Percentiles rank a stretch among this genome's conserved stretches.
phyloP scores from a whole-genome alignment of 257 asterid genomes.

The Jacaranda copaia region DNA sequence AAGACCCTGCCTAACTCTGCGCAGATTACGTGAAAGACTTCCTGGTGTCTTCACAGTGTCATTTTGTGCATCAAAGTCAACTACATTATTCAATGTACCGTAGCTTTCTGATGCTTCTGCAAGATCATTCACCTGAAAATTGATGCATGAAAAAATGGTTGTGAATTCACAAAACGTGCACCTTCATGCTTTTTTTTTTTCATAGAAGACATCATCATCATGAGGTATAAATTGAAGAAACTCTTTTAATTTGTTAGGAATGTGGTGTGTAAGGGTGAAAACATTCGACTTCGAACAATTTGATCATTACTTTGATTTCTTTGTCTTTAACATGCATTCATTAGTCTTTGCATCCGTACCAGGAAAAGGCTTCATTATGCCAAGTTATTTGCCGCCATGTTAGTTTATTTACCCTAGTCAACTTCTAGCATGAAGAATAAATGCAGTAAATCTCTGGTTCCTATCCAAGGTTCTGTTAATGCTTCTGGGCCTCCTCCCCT shows the following conservation, averaged over 20 bases:
- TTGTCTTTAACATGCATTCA: not conserved
- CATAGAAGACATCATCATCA: not conserved
- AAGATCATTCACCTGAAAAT: slow-evolving; percentile 79
- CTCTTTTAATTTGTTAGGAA: slow-evolving; percentile 1
- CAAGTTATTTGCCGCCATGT: not conserved
- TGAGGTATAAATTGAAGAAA: not conserved
- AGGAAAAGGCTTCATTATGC: slow-evolving; percentile 4
- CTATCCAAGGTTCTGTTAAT: not conserved
- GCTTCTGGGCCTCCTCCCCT: not conserved
- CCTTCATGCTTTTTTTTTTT: not conserved
- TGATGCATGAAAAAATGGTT: not conserved
- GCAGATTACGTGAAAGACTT: slow-evolving; percentile 87
- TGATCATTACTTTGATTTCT: not conserved
- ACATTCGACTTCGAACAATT: not conserved
- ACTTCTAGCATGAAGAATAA: slow-evolving; percentile 1
- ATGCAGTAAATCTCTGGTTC: not conserved
- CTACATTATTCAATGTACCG: slow-evolving; percentile 58
- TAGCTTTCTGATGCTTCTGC: slow-evolving; percentile 65
- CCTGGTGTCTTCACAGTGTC: slow-evolving; percentile 79
- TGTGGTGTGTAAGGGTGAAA: not conserved
- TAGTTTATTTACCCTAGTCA: not conserved
- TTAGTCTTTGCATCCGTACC: not conserved
- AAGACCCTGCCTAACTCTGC: slow-evolving; percentile 97
- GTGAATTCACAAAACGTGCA: not conserved
- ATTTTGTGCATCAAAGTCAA: slow-evolving; percentile 66